Base-by-base conservation (phyloP, 2,329 filamentous ascomycete genomes). In the Laburnicola sp. region DNA sequence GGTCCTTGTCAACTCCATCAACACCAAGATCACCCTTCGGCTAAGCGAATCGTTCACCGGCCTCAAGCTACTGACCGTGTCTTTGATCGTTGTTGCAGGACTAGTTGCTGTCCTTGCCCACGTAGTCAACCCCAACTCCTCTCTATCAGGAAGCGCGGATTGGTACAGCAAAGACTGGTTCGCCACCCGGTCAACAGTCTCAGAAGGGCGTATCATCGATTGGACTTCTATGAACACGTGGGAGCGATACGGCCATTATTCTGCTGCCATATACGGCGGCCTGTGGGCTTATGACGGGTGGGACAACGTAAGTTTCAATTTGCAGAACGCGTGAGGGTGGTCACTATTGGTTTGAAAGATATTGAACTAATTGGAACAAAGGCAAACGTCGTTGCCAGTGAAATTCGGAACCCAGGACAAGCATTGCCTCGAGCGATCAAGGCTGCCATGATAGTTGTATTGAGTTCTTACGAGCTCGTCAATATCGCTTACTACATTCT, bases 281-380 rank as follows among this genome's bases (percentile, higher is more conserved):
- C 63, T 86, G 0, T 87, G 83, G 84, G 84, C 82, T 0, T 87
- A 86, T 52, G 84, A 81, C 0, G 84, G 84, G 0, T 87, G 84
- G 84, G 84, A 86, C 48, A 86, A 86, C 72, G 82, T 82, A 34
- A 71, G 76, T 60, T 9, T 30, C 28, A 30, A 11, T 22, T 8
- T 21, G 30, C 16, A 21, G 25, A 16, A 21, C 61, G 63, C 36
- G 65, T 70, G 36, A 64, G 66, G 62, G 21, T 16, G 7, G 34
- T 30, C 25, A 16, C 10, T 11, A 22, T 23, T 30, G 21, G 27
- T 27, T 11, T 34, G 26, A 22, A 16, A 27, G n/a, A 6, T 35
- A n/a, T 28, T 42, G 22, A 35, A 36, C 50, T 48, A 36, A 51
- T 50, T n/a, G 11, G 2, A n/a, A n/a, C 41, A 2, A 27, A 74